These are phyloP conservation scores for Mycogone perniciosa DNA, from an alignment of 2,329 filamentous ascomycete genomes.

Conservation along the genomic window DNA sequence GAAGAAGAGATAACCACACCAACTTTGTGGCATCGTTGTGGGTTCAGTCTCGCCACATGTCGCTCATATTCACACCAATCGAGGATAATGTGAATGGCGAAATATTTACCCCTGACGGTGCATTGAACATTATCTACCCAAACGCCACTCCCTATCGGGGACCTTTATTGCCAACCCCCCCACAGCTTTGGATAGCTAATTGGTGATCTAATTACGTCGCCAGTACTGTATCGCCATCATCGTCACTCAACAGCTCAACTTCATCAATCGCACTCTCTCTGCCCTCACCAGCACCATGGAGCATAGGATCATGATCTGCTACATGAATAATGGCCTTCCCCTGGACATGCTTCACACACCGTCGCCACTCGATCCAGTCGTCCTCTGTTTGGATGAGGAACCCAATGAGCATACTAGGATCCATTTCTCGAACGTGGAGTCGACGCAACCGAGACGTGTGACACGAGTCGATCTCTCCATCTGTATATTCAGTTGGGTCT, in stretches of 20 bases:
- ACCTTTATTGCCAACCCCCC: no score
- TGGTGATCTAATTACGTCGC: conserved; percentile 15
- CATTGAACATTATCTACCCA: no score
- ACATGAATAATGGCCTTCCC: conserved; percentile 85
- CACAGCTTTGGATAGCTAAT: no score
- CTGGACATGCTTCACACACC: conserved; percentile 64
- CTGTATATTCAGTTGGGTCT: conserved; percentile 51
- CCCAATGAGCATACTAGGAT: conserved; percentile 94
- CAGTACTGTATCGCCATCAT: conserved; percentile 38
- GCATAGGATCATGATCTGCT: conserved; percentile 59
- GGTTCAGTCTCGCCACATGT: no score
- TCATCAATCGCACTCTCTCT: conserved; percentile 76
- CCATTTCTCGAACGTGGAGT: conserved; percentile 85
- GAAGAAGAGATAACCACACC: conserved; percentile 23
- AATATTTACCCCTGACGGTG: no score
- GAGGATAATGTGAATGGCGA: no score
- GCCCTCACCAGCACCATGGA: conserved; percentile 47
- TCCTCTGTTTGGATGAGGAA: conserved; percentile 78
- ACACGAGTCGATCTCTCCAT: conserved; percentile 72
- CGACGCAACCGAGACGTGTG: conserved; percentile 81
- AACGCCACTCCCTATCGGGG: no score
- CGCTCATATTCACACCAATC: not conserved
- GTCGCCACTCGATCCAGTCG: conserved; percentile 81
- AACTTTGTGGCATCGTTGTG: no score
- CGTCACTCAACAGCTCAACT: conserved; percentile 76